phyloP scores from a whole-genome alignment of 371 early-diverging fungal genomes.

The Actinomortierella ambigua region DNA sequence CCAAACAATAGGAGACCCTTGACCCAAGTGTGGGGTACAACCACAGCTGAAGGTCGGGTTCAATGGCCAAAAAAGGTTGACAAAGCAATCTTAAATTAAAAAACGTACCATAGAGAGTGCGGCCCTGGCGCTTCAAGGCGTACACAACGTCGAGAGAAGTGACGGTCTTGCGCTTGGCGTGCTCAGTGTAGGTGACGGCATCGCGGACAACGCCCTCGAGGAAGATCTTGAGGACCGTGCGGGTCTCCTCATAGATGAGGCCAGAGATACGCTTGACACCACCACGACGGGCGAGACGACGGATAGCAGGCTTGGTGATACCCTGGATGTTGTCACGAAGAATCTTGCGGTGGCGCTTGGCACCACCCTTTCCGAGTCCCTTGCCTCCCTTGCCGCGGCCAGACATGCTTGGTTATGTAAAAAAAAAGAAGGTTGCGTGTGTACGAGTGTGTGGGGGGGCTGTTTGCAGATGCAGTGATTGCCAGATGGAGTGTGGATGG shows the following conservation, averaged over 20 bases:
- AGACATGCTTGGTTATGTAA: conserved; percentile 66
- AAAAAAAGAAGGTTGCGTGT: too few species aligned
- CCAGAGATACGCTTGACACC: conserved; percentile 99
- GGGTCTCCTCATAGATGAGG: conserved; percentile 99
- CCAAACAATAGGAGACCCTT: too few species aligned
- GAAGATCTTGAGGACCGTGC: conserved; percentile 96
- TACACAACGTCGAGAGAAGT: conserved; percentile 94
- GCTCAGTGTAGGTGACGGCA: conserved; percentile 99
- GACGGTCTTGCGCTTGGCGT: conserved; percentile 94
- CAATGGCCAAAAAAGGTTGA: too few species aligned
- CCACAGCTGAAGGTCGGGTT: too few species aligned
- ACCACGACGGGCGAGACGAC: conserved; percentile 99
- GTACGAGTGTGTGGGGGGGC: too few species aligned
- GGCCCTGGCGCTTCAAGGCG: conserved; percentile 98
- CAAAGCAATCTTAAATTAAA: too few species aligned
- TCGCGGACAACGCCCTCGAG: conserved; percentile 98
- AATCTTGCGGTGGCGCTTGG: conserved; percentile 99
- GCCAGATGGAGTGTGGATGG: too few species aligned
- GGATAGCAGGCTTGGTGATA: conserved; percentile 99
- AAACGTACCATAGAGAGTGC: conserved; percentile 77
- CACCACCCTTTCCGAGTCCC: conserved; percentile 97
- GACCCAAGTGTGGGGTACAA: too few species aligned
- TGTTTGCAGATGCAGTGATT: too few species aligned
- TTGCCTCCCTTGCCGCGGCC: conserved; percentile 98
- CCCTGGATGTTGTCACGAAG: conserved; percentile 98